A percentile compares a stretch with the other conserved stretches of the same genome.
phyloP scores from a whole-genome alignment of 441 rosid species.

The Aleurites moluccanus region DNA sequence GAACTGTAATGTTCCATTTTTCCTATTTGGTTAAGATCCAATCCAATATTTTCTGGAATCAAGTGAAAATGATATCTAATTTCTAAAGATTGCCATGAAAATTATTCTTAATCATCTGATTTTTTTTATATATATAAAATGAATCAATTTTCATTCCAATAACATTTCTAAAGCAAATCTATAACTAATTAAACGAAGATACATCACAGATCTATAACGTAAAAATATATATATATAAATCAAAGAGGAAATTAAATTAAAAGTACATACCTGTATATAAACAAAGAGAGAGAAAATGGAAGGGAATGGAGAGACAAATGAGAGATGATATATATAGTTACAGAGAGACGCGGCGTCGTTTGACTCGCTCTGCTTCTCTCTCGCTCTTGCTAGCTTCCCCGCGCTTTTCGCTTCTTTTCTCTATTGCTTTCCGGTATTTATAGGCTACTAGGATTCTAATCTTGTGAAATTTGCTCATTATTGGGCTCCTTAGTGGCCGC shows the following conservation, averaged over 20 bases:
- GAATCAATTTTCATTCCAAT: not conserved
- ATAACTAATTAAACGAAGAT: not conserved
- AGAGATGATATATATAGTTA: not conserved
- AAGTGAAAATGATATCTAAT: too few relatives aligned
- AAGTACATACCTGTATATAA: not conserved
- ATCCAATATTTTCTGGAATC: too few relatives aligned
- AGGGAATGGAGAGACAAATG: not conserved
- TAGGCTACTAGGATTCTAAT: not conserved
- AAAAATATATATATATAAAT: not conserved
- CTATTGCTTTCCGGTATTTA: not conserved
- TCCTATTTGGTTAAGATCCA: too few relatives aligned
- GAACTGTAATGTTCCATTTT: too few relatives aligned
- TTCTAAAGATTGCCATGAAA: too few relatives aligned
- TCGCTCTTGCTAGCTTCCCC: constrained; percentile 11
- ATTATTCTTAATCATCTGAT: too few relatives aligned
- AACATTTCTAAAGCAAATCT: not conserved
- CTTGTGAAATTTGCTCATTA: not conserved
- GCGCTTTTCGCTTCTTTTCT: constrained; percentile 19
- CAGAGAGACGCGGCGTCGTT: constrained; percentile 12
- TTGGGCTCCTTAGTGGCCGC: not conserved
- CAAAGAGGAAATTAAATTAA: not conserved
- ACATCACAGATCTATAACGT: not conserved
- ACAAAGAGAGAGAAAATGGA: not conserved
- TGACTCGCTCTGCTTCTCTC: constrained; percentile 27
- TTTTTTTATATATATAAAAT: too few relatives aligned